A percentile compares a stretch with the other conserved stretches of the same genome.
These are phyloP conservation scores for Helotiales sp. DNA, from an alignment of 2,329 filamentous ascomycete species.

Conservation along the genomic window DNA sequence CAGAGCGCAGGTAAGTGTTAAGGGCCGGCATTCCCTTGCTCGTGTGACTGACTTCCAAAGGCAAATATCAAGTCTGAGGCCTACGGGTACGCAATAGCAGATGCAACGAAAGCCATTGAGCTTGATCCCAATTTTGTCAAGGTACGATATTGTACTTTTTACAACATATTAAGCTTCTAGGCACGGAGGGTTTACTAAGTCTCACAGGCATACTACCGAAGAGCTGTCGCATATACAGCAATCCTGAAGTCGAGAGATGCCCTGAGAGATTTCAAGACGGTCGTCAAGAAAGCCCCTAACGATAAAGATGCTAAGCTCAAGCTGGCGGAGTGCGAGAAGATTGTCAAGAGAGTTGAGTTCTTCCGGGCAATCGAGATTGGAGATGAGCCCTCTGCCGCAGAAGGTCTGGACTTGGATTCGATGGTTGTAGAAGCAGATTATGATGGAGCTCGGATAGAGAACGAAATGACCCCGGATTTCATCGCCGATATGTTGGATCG, in stretches of 20 bases:
- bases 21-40: constrained; percentile 33
- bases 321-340: constrained; percentile 89
- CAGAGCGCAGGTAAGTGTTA: constrained; percentile 75
- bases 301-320: constrained; percentile 93
- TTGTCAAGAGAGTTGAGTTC: constrained; percentile 89
- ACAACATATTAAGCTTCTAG: not conserved
- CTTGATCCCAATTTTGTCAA: constrained; percentile 87
- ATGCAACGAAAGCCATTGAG: constrained; percentile 89
- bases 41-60: constrained; percentile 58
- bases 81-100: constrained; percentile 88
- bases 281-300: constrained; percentile 79
- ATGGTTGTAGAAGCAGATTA: constrained; percentile 83
- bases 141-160: constrained; percentile 50
- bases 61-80: constrained; percentile 94
- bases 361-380: constrained; percentile 92
- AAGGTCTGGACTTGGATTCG: constrained; percentile 82
- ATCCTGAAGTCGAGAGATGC: constrained; percentile 88
- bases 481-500: constrained; percentile 95
- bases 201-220: constrained; percentile 85
- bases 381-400: constrained; percentile 88
- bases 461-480: constrained; percentile 93
- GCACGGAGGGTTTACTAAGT: not conserved
- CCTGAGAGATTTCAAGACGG: constrained; percentile 87
- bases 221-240: constrained; percentile 87
- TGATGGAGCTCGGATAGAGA: constrained; percentile 76